Base-by-base conservation (phyloP, 2,329 filamentous ascomycete species). In the Ophiostoma piceae region DNA sequence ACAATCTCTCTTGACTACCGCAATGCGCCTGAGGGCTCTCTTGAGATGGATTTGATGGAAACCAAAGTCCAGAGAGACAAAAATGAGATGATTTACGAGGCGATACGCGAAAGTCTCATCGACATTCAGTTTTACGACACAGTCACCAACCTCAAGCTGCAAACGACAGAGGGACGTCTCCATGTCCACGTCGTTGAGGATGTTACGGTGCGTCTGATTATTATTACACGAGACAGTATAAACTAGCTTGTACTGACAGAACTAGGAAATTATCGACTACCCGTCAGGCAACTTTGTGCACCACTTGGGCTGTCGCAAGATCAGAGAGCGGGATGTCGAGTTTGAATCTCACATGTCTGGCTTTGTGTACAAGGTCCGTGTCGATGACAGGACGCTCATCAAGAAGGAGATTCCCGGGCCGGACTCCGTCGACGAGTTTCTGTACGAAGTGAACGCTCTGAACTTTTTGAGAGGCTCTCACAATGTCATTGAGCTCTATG, bases 141-240 rank as follows among this genome's bases (percentile, higher is more conserved):
- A 0, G 94, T 98, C 71, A 98, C 95, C 22, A 98, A 98, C 75
- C 85, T 99, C 73, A 97, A 96, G 79, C 84, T 99, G 22, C 89
- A 97, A 78, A 99, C 95, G 0, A 89, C 87, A 4, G 90, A 96
- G 70, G 92, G 92, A 16, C 88, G 93, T 71, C 83, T 99, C 32
- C 94, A 98, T 79, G 93, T 99, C 7, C 95, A 98, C 78, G 95
- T 99, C 68, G 94, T 95, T n/a, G 94, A 99, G 79, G 95, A 99
- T 77, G 87, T 92, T 67, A 95, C 96, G 77, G 85, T 88, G 75
- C 74, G 85, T 84, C 64, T n/a, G 11, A 65, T 65, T 62, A 2
- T 37, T 51, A 47, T 66, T 66, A 67, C 12, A 29, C 19, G 54
- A 66, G 12, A 64, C 43, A 16, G n/a, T 12, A 16, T 7, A 22